Evolutionary conservation across 2,329 filamentous ascomycete genomes (phyloP).

Genomic region (Fusarium sp.): DNA sequence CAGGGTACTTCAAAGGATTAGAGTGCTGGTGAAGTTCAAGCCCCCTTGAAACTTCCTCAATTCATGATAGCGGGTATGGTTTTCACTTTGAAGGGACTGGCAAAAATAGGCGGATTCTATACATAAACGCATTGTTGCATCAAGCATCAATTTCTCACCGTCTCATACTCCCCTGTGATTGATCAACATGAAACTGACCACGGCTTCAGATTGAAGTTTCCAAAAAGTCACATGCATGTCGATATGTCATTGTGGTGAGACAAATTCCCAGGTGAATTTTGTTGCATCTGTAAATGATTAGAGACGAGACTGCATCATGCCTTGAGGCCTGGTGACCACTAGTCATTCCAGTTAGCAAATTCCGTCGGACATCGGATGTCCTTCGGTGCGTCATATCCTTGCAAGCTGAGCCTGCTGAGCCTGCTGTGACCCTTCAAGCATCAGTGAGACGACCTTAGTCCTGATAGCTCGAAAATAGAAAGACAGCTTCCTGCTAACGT

Average conservation of each 20-base stretch:
- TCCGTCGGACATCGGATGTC: not conserved
- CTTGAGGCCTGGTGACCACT: accelerated
- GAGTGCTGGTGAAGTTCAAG: too few species aligned
- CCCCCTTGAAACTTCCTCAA: not conserved
- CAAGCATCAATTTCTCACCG: not conserved
- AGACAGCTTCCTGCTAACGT: not conserved
- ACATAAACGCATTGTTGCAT: not conserved
- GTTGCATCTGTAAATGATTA: too few species aligned
- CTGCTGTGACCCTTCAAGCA: not conserved
- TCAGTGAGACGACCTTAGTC: too few species aligned
- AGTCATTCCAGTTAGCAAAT: not conserved
- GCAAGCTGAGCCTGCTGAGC: not conserved
- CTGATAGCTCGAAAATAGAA: too few species aligned
- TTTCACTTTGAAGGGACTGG: too few species aligned
- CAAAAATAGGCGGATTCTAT: not conserved
- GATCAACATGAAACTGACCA: not conserved
- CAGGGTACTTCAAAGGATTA: not conserved
- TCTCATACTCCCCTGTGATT: not conserved
- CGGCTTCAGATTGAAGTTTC: not conserved
- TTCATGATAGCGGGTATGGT: too few species aligned
- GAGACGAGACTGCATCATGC: accelerated
- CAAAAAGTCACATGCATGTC: not conserved
- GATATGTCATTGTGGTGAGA: not conserved
- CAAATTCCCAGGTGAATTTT: not conserved
- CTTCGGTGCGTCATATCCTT: not conserved